Evolutionary conservation across 2,329 filamentous ascomycete species (phyloP).

Genomic region (Xylaria sp.): DNA sequence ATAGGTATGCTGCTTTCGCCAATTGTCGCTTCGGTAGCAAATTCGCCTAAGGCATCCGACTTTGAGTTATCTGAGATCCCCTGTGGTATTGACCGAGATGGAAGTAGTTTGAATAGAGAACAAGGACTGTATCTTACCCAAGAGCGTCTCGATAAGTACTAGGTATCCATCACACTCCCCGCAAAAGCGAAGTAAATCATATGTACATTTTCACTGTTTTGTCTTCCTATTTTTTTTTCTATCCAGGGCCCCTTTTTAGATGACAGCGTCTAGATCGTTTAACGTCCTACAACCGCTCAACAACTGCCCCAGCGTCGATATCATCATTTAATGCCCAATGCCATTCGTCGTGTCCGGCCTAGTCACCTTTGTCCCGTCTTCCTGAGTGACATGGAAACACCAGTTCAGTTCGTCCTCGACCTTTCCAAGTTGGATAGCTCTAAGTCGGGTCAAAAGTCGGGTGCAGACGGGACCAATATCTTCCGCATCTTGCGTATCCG

Average conservation of each 20-base stretch:
- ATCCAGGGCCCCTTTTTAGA: constrained; percentile 12
- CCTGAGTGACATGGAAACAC: constrained; percentile 62
- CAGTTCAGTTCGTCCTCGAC: constrained; percentile 81
- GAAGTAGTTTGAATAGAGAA: not conserved
- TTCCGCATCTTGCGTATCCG: constrained; percentile 59
- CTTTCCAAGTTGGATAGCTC: constrained; percentile 87
- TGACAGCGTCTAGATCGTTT: not conserved
- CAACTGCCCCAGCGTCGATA: constrained; percentile 27
- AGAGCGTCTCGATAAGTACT: not conserved
- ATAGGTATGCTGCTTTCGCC: not conserved
- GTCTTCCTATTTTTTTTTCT: constrained; percentile 16
- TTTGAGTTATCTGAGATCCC: not conserved
- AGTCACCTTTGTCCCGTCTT: constrained; percentile 56
- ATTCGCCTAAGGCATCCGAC: not conserved
- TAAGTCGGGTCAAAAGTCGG: constrained; percentile 78
- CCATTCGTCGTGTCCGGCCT: constrained; percentile 43
- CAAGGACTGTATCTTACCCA: no score
- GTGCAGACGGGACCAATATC: constrained; percentile 79
- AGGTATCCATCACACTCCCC: not conserved
- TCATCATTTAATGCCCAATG: constrained; percentile 40
- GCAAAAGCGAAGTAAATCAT: not conserved
- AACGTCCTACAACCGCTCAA: not conserved
- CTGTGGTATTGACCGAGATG: not conserved
- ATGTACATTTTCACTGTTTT: constrained; percentile 18
- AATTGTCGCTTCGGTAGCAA: not conserved